phyloP scores from a whole-genome alignment of 1,284 basidiomycete species.

The Mycena sp. region DNA sequence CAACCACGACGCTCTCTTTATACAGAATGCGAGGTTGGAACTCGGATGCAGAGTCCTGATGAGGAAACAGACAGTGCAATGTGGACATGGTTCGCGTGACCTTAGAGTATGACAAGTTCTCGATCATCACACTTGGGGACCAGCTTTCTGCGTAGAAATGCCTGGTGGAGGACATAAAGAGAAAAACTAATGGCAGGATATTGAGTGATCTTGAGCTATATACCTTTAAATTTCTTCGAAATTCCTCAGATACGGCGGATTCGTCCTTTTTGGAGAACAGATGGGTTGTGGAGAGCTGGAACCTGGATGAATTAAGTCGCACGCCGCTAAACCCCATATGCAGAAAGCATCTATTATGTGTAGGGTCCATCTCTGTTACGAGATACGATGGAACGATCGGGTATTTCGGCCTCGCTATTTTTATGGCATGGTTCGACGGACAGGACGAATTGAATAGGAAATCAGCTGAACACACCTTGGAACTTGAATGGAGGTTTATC shows the following conservation, averaged over 20 bases:
- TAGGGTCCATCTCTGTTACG: neutral
- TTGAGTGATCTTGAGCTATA: no score
- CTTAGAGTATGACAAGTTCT: neutral
- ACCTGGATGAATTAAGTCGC: neutral
- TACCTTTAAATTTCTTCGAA: no score
- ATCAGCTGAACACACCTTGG: neutral
- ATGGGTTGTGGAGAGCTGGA: neutral
- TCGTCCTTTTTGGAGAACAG: neutral
- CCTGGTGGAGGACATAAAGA: no score
- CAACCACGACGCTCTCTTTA: no score
- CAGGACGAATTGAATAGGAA: neutral
- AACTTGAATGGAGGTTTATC: neutral
- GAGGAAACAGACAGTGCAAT: no score
- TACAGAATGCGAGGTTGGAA: no score
- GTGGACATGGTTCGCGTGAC: conserved; percentile 17
- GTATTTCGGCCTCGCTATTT: neutral
- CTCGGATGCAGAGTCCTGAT: no score
- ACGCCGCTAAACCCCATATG: neutral
- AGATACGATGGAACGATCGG: neutral
- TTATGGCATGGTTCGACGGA: neutral
- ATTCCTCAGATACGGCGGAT: no score
- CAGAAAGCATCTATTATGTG: neutral
- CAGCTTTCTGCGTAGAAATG: no score
- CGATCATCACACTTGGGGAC: no score
- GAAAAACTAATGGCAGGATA: no score